These are phyloP conservation scores for Macrophomina phaseolina DNA, from an alignment of 2,329 filamentous ascomycete genomes.

Conservation along the genomic window DNA sequence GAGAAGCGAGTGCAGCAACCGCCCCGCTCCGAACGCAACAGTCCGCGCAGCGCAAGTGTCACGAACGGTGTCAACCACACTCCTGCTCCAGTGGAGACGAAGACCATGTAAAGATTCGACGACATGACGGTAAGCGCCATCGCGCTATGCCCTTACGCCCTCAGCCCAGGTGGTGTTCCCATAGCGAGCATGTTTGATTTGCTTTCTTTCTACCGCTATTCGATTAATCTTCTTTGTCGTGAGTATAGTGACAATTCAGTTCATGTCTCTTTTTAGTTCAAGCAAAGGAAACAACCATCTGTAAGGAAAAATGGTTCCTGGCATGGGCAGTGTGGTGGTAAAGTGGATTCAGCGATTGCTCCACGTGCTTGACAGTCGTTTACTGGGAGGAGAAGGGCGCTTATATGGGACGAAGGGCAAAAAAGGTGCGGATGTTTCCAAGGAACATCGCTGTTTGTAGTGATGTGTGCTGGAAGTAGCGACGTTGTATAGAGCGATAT, in stretches of 20 bases:
- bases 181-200: not conserved
- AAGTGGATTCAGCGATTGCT: slow-evolving; percentile 2
- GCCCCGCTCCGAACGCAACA: slow-evolving; percentile 48
- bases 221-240: slow-evolving; percentile 6
- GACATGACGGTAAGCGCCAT: not conserved
- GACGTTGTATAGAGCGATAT: slow-evolving; percentile 26
- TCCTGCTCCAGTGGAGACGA: slow-evolving; percentile 41
- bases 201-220: not conserved
- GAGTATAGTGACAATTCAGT: slow-evolving; percentile 5
- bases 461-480: slow-evolving; percentile 14
- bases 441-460: slow-evolving; percentile 10
- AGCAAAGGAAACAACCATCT: not conserved
- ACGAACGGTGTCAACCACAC: slow-evolving; percentile 42
- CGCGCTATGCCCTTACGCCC: not conserved
- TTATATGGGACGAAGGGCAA: not conserved
- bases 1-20: slow-evolving; percentile 59
- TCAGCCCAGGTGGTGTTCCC: not conserved
- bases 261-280: not conserved
- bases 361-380: slow-evolving; percentile 13
- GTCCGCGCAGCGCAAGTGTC: slow-evolving; percentile 44
- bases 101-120: slow-evolving; percentile 18
- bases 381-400: not conserved
- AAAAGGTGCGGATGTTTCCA: slow-evolving; percentile 24
- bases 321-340: not conserved
- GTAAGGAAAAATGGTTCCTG: not conserved